Evolutionary conservation across 1,139 yeast species (phyloP).

Genomic region (Pichia sorboxylosa): DNA sequence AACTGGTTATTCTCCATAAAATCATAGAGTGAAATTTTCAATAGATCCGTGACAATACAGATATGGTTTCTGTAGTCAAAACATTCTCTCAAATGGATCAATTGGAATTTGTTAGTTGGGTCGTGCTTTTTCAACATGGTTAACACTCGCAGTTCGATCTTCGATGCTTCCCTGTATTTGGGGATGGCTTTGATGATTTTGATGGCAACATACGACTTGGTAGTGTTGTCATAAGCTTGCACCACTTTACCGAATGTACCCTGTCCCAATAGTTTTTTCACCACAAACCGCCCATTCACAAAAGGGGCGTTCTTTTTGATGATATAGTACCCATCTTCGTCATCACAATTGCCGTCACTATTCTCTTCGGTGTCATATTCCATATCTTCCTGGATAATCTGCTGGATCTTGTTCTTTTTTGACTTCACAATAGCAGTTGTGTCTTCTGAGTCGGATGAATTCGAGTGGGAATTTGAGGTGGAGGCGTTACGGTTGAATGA

Average conservation of each 20-base stretch:
- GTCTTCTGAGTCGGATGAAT: constrained; percentile 14
- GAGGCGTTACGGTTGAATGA: constrained; percentile 6
- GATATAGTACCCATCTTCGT: constrained; percentile 77
- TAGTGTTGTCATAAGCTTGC: constrained; percentile 49
- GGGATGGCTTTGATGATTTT: constrained; percentile 78
- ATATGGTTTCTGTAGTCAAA: constrained; percentile 91
- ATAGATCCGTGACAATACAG: constrained; percentile 81
- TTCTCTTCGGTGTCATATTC: background rate
- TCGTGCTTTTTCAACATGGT: constrained; percentile 74
- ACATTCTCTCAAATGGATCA: constrained; percentile 76
- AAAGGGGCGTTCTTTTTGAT: constrained; percentile 48
- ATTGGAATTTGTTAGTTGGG: constrained; percentile 53
- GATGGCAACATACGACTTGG: constrained; percentile 66
- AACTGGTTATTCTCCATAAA: constrained; percentile 70
- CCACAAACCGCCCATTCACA: constrained; percentile 57
- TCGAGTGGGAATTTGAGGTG: constrained; percentile 2
- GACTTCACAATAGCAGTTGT: background rate
- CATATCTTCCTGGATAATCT: constrained; percentile 1
- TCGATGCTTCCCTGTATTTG: constrained; percentile 75
- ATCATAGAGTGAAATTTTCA: constrained; percentile 80
- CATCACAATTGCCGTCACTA: constrained; percentile 36
- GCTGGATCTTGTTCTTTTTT: constrained; percentile 6
- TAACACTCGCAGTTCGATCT: constrained; percentile 66
- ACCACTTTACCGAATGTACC: constrained; percentile 98
- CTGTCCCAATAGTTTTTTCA: constrained; percentile 70